Evolutionary conservation across 345 rosid genomes (phyloP).

Genomic region (Eucalyptus marginata): DNA sequence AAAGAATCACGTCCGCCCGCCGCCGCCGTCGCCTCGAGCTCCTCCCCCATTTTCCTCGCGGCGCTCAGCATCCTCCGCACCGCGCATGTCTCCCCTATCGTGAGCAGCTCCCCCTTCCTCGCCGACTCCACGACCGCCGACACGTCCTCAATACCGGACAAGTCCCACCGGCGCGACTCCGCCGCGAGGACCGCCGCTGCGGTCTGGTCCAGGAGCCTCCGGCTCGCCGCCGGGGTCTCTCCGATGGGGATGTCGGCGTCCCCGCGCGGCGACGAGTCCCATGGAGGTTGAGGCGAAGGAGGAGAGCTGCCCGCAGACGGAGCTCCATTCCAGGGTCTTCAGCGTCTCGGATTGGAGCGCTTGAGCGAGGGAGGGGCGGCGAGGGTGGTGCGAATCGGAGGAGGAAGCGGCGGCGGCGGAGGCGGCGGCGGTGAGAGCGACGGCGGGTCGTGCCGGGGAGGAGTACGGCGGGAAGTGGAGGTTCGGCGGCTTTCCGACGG

Average conservation of each 20-base stretch:
- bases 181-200: slow-evolving; percentile 46
- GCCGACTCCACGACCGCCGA: slow-evolving; percentile 44
- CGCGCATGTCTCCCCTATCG: slow-evolving; percentile 49
- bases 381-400: background rate
- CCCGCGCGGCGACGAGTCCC: slow-evolving; percentile 41
- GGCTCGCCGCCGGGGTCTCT: slow-evolving; percentile 34
- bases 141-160: slow-evolving; percentile 52
- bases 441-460: background rate
- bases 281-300: slow-evolving; percentile 73
- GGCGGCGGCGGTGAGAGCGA: background rate
- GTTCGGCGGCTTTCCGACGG: background rate
- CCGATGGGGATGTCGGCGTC: slow-evolving; percentile 49
- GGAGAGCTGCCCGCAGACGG: slow-evolving; percentile 65
- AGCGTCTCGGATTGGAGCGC: slow-evolving; percentile 56
- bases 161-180: slow-evolving; percentile 31
- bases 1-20: background rate
- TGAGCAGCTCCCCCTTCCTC: slow-evolving; percentile 39
- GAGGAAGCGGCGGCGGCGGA: background rate
- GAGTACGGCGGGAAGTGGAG: background rate
- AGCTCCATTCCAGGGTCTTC: slow-evolving; percentile 63
- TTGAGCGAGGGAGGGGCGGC: background rate
- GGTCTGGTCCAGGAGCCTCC: slow-evolving; percentile 61
- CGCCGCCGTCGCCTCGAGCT: slow-evolving; percentile 16
- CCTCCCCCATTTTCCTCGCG: slow-evolving; percentile 25
- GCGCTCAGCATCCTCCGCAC: slow-evolving; percentile 47